phyloP scores from a whole-genome alignment of 2,329 filamentous ascomycete genomes.

The Alternaria solani region DNA sequence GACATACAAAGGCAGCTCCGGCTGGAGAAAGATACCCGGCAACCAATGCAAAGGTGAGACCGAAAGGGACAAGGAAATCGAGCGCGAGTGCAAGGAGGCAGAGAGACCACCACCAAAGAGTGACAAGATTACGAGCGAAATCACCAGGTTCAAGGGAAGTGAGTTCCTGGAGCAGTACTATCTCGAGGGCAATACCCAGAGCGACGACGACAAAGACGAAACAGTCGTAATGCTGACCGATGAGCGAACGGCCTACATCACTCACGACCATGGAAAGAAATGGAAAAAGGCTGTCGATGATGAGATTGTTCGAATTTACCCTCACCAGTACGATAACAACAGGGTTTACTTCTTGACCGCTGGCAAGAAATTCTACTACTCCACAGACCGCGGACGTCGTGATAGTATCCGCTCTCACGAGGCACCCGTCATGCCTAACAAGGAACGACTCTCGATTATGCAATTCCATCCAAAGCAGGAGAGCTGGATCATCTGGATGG shows the following conservation, averaged over 20 bases:
- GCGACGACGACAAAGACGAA: conserved; percentile 80
- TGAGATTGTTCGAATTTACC: conserved; percentile 73
- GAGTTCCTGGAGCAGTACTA: conserved; percentile 71
- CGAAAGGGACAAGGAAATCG: conserved; percentile 61
- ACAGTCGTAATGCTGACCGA: conserved; percentile 70
- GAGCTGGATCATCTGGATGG: conserved; percentile 93
- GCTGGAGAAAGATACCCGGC: conserved; percentile 86
- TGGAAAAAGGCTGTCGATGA: conserved; percentile 80
- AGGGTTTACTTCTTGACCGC: conserved; percentile 84
- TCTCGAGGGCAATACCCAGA: conserved; percentile 71
- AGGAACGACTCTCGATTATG: conserved; percentile 62
- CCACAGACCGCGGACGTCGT: conserved; percentile 72
- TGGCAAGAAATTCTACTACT: conserved; percentile 76
- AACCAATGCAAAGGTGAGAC: conserved; percentile 58
- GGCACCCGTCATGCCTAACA: conserved; percentile 69
- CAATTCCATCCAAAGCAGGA: conserved; percentile 81
- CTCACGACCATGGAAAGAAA: conserved; percentile 85
- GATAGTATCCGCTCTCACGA: conserved; percentile 76
- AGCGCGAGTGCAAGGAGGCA: conserved; percentile 76
- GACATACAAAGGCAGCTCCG: conserved; percentile 84
- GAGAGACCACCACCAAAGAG: conserved; percentile 62
- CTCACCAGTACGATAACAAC: conserved; percentile 83
- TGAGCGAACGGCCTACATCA: conserved; percentile 72
- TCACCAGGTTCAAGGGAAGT: conserved; percentile 69
- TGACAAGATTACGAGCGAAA: conserved; percentile 70